Evolutionary conservation across 306 rosid species (phyloP), one percentile per base, ranked within the genome.

Genomic region (Neltuma alba): DNA sequence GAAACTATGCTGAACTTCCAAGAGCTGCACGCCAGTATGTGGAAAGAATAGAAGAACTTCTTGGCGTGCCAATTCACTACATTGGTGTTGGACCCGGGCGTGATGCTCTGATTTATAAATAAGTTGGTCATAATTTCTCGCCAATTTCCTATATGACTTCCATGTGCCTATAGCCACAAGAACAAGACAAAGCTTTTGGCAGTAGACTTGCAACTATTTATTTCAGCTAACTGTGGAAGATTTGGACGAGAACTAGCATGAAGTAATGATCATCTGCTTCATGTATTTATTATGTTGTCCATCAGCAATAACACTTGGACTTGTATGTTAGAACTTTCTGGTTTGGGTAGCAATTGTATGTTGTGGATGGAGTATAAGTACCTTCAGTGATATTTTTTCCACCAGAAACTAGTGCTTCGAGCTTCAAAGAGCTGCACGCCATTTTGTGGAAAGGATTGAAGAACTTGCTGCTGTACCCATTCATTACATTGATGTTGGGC

Each of bases 41-140:
- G 77, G 91, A 92, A 87, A 90, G 97, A 89, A 88, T 96, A 75
- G 99, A 93, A 87, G 93, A 96, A 83, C 97, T 91, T 40, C 88
- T 83, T 42, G 97, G 96, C 38, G 80, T 93, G 71, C 99, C 99
- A 13, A 77, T 95, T 75, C 92, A 93, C 87, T 96, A 96, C 88
- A 87, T 96, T 52, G 99, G 99, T 79, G 92, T 96, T 57, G 94
- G 99, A 9, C 96, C 98, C 50, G 97, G 98, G 63, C 98, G 99
- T 4, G 99, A 96, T 83, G 98, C 99, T 7, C 93, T 96, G 71
- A 88, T 96, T 48, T 86, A 52, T 82, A 95, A 95, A 78, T 95
- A 84, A 86, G 66, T 15, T 40, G 14, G 6, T 36, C 1, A 55
- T 52, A 40, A 5, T 68, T 76, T 68, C 47, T 9, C 31, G 10